Conservation (phyloP, 306 rosid species). For the Dryas drummondii region DNA sequence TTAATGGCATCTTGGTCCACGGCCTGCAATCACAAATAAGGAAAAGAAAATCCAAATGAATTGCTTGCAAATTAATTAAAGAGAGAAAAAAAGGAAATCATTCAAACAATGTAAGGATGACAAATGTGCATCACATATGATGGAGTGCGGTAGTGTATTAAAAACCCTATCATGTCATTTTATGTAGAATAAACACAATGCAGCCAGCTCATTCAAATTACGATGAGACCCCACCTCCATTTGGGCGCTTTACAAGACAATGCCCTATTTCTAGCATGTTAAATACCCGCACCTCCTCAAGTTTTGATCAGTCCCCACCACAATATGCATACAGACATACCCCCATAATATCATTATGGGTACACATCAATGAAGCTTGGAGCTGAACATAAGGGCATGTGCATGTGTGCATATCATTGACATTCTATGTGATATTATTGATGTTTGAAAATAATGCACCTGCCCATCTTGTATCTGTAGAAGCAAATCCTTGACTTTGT, state of each 20-base stretch:
- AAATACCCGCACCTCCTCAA: too few relatives aligned
- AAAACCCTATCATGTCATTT: background rate
- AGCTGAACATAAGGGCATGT: background rate
- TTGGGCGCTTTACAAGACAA: background rate
- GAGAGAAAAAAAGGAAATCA: background rate
- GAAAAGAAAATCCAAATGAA: conserved; percentile 18
- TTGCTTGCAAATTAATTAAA: conserved; percentile 7
- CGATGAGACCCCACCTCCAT: background rate
- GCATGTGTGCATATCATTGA: background rate
- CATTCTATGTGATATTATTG: background rate
- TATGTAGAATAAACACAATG: background rate
- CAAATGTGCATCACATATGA: background rate
- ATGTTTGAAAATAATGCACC: conserved; percentile 36
- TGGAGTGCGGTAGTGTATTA: background rate
- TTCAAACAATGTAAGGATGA: background rate
- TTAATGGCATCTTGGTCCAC: conserved; percentile 61
- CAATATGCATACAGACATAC: background rate
- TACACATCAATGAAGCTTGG: background rate
- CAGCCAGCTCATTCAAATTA: background rate
- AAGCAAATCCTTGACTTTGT: conserved; percentile 64
- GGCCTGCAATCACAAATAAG: conserved; percentile 42
- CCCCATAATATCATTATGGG: background rate
- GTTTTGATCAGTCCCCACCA: background rate
- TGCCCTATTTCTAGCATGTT: too few relatives aligned
- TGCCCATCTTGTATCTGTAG: conserved; percentile 61